A percentile compares a stretch with the other conserved stretches of the same genome.
Evolutionary conservation across 495 filamentous ascomycete species (phyloP).

Genomic region (Penicillium macrosclerotiorum): DNA sequence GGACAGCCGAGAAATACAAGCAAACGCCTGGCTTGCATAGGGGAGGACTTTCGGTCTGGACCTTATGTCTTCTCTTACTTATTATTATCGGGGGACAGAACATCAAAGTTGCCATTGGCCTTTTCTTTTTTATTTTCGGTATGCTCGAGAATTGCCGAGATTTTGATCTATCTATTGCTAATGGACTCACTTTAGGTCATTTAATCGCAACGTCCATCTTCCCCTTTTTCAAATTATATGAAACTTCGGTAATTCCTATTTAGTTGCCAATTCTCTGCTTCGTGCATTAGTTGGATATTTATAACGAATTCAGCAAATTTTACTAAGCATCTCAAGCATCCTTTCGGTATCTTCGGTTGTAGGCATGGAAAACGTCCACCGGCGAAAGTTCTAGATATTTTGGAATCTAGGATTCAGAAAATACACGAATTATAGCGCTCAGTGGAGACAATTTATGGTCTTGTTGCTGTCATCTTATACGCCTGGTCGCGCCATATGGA

Average conservation of each 20-base stretch:
- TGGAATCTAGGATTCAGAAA: too few relatives aligned
- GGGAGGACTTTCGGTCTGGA: constrained; percentile 25
- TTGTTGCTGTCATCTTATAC: too few relatives aligned
- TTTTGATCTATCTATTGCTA: neutral
- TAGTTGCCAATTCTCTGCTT: constrained; percentile 5
- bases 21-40: constrained; percentile 23
- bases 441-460: too few relatives aligned
- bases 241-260: neutral
- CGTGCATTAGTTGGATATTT: neutral
- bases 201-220: constrained; percentile 3
- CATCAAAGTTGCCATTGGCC: constrained; percentile 15
- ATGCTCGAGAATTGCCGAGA: neutral
- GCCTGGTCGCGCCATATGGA: too few relatives aligned
- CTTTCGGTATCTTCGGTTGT: too few relatives aligned
- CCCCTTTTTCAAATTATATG: constrained; percentile 2
- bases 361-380: too few relatives aligned
- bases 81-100: constrained; percentile 26
- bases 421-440: too few relatives aligned
- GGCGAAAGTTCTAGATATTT: too few relatives aligned
- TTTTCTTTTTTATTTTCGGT: constrained; percentile 25
- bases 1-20: constrained; percentile 35
- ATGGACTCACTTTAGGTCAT: constrained; percentile 1
- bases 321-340: too few relatives aligned
- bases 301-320: neutral
- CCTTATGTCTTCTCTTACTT: constrained; percentile 21